Base-by-base conservation (phyloP, 2,329 filamentous ascomycete genomes). In the Salinomyces thailandicus region DNA sequence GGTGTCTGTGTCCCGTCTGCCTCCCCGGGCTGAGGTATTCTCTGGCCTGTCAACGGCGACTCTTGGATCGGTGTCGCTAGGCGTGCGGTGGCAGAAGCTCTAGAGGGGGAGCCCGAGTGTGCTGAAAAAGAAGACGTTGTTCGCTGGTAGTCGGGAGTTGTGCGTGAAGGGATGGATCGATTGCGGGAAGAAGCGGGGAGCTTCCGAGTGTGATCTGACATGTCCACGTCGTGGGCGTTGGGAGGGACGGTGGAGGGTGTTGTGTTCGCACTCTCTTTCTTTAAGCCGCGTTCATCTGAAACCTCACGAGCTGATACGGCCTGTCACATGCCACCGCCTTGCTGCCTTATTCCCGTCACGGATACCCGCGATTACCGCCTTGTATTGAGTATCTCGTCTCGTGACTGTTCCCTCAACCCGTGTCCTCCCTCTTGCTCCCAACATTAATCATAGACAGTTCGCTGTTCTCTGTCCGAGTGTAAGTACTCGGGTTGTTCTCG, bases 1-100 rank as follows among this genome's bases (percentile, higher is more conserved):
- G 83, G 79, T 26, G 77, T 71, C 39, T 76, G 61, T 36, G 69
- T 28, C 80, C 78, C 24, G 75, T 71, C 39, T 75, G 60, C 45
- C 48, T 53, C 53, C 50, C 53, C 19, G 28, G 34, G 33, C 28
- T 18, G 34, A 17, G 39, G 43, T 41, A 35, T 39, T 36, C 28
- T 45, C 37, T 26, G 38, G 29, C 40, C 36, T 18, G 41, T 37
- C 26, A 36, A 42, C 17, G 47, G 50, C 17, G 52, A 50, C 12
- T 44, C 49, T 22, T 33, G 37, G 18, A 53, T 39, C 22, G 55
- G 52, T 15, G 41, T 48, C 2, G 51, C 55, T 27, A 58, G 41
- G 22, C 50, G 49, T 18, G 52, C 53, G 16, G 53, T 58, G 15
- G 42, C 45, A 15, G 66, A 63, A 37, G 71, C 71, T 53, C 69